Percentiles rank a stretch among this genome's conserved stretches.
These are phyloP conservation scores for Aquanectria penicillioides DNA, from an alignment of 2,329 filamentous ascomycete species.

Conservation along the genomic window DNA sequence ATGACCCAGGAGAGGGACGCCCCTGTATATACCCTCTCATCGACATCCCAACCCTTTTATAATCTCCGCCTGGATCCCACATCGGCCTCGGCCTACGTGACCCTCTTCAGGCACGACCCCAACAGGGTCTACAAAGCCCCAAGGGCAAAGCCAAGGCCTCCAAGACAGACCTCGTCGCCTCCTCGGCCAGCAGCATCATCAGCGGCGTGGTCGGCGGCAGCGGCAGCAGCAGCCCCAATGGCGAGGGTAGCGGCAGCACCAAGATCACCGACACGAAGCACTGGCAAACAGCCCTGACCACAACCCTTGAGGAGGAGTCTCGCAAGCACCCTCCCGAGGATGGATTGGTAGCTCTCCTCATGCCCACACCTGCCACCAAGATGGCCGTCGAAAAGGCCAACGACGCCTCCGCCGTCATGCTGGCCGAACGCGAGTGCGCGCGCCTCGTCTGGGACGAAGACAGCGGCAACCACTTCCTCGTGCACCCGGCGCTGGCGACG, in stretches of 20 bases:
- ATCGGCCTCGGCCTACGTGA: constrained; percentile 69
- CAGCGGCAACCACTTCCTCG: constrained; percentile 67
- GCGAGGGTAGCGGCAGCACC: constrained; percentile 30
- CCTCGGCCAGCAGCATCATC: constrained; percentile 43
- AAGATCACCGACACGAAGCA: constrained; percentile 54
- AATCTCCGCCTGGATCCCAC: constrained; percentile 72
- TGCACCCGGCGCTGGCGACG: constrained; percentile 69
- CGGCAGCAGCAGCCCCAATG: constrained; percentile 40
- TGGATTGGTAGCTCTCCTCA: constrained; percentile 74
- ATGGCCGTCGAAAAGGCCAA: constrained; percentile 69
- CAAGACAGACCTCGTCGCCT: constrained; percentile 35
- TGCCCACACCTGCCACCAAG: constrained; percentile 72
- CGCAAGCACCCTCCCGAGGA: constrained; percentile 66
- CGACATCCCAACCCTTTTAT: constrained; percentile 71
- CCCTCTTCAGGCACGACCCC: constrained; percentile 69
- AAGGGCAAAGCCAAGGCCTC: too few species aligned
- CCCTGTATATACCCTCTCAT: constrained; percentile 74
- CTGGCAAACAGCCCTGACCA: constrained; percentile 68
- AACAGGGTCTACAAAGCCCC: constrained; percentile 66
- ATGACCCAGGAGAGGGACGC: constrained; percentile 66
- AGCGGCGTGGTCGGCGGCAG: constrained; percentile 43
- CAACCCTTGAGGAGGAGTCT: constrained; percentile 65
- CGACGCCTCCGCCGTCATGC: constrained; percentile 67
- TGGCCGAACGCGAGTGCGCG: constrained; percentile 75
- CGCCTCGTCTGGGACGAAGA: constrained; percentile 78